Evolutionary conservation across 495 filamentous ascomycete species (phyloP).

Genomic region (Annulohypoxylon stygium): DNA sequence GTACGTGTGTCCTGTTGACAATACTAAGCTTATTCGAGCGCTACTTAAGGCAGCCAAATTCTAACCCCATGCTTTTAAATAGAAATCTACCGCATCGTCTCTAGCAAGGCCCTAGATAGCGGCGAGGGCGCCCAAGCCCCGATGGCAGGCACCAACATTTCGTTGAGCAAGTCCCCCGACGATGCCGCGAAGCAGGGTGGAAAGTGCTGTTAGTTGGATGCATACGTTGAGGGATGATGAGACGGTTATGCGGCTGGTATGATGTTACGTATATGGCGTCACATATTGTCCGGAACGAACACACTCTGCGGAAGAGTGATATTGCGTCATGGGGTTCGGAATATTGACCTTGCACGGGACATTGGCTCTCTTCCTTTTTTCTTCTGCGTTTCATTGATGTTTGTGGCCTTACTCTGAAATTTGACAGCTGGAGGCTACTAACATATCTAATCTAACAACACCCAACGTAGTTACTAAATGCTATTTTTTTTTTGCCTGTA

Average conservation of each 20-base stretch:
- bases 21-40: conserved; percentile 24
- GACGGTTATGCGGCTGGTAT: conserved; percentile 58
- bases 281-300: conserved; percentile 53
- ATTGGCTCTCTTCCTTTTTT: conserved; percentile 52
- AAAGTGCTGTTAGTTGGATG: conserved; percentile 81
- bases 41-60: conserved; percentile 28
- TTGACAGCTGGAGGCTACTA: conserved; percentile 44
- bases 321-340: conserved; percentile 52
- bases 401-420: conserved; percentile 44
- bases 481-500: conserved; percentile 38
- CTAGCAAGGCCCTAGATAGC: conserved; percentile 93
- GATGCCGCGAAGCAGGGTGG: conserved; percentile 83
- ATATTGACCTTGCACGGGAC: conserved; percentile 51
- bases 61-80: conserved; percentile 28
- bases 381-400: conserved; percentile 43
- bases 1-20: conserved; percentile 63
- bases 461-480: conserved; percentile 45
- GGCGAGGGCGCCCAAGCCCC: conserved; percentile 81
- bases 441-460: conserved; percentile 50
- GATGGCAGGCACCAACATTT: conserved; percentile 80
- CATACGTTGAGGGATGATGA: conserved; percentile 46
- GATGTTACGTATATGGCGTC: conserved; percentile 62
- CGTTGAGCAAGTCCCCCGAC: conserved; percentile 81
- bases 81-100: conserved; percentile 99
- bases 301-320: conserved; percentile 47